A percentile compares a stretch with the other conserved stretches of the same genome.
Conservation (phyloP, 352 stramenopile genomes). For the Globisporangium iwayamae region DNA sequence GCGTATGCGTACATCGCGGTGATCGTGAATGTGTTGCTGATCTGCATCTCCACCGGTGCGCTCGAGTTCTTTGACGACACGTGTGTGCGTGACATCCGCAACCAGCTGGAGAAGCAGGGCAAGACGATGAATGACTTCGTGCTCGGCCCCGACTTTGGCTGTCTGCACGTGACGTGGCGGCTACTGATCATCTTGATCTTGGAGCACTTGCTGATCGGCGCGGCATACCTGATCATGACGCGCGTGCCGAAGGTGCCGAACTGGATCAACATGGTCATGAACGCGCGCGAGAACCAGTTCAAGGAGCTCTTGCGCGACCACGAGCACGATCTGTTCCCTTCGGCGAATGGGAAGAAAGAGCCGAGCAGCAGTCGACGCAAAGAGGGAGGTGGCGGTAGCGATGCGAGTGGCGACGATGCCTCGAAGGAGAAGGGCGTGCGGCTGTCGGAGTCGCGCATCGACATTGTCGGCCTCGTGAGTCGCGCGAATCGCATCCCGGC, state of each 20-base stretch:
- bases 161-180: conserved; percentile 54
- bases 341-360: background rate
- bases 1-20: conserved; percentile 62
- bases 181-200: conserved; percentile 54
- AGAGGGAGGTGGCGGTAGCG: background rate
- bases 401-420: conserved; percentile 8
- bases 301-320: conserved; percentile 51
- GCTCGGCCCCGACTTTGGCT: conserved; percentile 62
- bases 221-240: conserved; percentile 54
- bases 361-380: background rate
- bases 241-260: conserved; percentile 44
- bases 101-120: conserved; percentile 54
- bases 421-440: conserved; percentile 14
- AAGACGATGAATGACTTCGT: conserved; percentile 69
- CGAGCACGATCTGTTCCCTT: conserved; percentile 47
- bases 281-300: conserved; percentile 55
- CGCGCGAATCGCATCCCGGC: conserved; percentile 10
- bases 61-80: conserved; percentile 65
- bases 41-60: conserved; percentile 69
- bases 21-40: conserved; percentile 66
- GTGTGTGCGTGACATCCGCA: conserved; percentile 50
- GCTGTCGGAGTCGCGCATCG: conserved; percentile 32
- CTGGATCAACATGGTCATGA: conserved; percentile 56
- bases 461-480: conserved; percentile 15
- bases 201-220: conserved; percentile 49